These are phyloP conservation scores for Entomortierella lignicola DNA, from an alignment of 192 early-diverging fungal species.

Conservation along the genomic window DNA sequence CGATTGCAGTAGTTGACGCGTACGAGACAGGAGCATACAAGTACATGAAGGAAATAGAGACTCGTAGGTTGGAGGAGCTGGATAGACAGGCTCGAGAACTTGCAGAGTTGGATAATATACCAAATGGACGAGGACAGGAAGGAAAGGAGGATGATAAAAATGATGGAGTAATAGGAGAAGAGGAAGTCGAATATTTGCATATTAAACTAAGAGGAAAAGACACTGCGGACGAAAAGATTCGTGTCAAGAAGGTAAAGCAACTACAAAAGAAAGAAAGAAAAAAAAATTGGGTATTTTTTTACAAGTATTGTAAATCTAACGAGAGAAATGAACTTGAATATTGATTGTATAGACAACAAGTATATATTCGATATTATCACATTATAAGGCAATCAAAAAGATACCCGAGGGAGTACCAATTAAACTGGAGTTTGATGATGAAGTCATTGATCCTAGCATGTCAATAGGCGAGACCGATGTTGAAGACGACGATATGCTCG, in stretches of 20 bases:
- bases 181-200: constrained; percentile 13
- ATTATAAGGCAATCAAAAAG: constrained; percentile 56
- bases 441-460: constrained; percentile 55
- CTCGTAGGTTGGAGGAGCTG: constrained; percentile 17
- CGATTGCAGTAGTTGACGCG: constrained; percentile 16
- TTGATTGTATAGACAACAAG: constrained; percentile 39
- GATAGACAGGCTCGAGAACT: constrained; percentile 19
- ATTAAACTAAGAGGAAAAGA: constrained; percentile 46
- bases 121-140: background rate
- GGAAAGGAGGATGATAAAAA: background rate
- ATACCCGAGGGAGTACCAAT: constrained; percentile 23
- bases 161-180: constrained; percentile 6
- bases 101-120: background rate
- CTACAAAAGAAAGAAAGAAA: background rate
- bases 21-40: constrained; percentile 19
- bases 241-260: constrained; percentile 51
- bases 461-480: constrained; percentile 65
- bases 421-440: constrained; percentile 67
- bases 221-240: constrained; percentile 46
- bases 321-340: too few species aligned
- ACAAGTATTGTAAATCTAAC: too few species aligned
- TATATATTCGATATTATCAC: constrained; percentile 56
- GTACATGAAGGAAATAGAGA: constrained; percentile 31
- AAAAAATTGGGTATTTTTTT: constrained; percentile 8
- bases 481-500: constrained; percentile 71